Percentiles rank a stretch among this genome's conserved stretches.
Conservation (phyloP, 306 rosid species). For the Dryas alaskensis region DNA sequence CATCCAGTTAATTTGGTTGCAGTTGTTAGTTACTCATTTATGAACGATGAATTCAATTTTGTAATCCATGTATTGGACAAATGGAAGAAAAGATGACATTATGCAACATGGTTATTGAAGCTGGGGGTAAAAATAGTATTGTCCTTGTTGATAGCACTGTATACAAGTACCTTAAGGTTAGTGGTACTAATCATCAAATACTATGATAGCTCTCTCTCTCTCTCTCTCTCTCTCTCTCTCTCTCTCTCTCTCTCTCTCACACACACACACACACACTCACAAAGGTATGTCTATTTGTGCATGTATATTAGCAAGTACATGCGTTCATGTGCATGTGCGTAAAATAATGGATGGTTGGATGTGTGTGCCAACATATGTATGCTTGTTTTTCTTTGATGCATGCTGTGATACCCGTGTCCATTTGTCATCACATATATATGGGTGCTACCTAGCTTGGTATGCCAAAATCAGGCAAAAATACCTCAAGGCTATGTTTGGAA, state of each 20-base stretch:
- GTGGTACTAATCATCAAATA: conserved; percentile 25
- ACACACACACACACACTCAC: too few species aligned
- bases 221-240: neutral
- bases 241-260: neutral
- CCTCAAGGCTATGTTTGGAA: too few species aligned
- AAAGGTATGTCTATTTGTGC: too few species aligned
- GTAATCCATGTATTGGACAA: conserved; percentile 25
- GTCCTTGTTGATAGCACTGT: conserved; percentile 80
- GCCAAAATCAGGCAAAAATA: too few species aligned
- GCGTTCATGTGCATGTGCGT: too few species aligned
- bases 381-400: too few species aligned
- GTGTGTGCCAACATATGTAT: too few species aligned
- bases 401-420: too few species aligned
- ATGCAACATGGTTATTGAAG: conserved; percentile 95
- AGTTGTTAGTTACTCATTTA: neutral
- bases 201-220: conserved; percentile 1
- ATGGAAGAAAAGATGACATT: conserved; percentile 96
- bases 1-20: conserved; percentile 6
- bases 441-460: too few species aligned
- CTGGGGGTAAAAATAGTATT: conserved; percentile 90
- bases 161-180: conserved; percentile 82
- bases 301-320: too few species aligned
- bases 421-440: too few species aligned
- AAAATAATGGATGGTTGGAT: too few species aligned
- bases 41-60: neutral